Conservation (phyloP, 2,329 filamentous ascomycete genomes). For the Thelonectria blattea region DNA sequence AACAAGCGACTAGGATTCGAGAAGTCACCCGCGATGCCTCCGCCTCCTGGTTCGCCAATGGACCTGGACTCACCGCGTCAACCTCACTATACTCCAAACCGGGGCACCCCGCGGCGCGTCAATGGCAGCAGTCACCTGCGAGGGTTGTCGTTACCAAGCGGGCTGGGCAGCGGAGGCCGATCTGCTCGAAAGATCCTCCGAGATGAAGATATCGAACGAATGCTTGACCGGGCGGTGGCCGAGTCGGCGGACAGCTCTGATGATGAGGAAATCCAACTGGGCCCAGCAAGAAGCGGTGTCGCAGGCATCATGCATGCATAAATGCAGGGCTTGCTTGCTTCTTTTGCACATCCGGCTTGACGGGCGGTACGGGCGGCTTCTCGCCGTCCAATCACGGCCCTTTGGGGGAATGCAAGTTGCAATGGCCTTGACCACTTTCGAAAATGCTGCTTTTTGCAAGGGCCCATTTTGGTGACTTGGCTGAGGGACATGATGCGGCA, state of each 20-base stretch:
- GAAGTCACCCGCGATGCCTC: conserved; percentile 48
- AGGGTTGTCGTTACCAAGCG: conserved; percentile 57
- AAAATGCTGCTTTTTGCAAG: neutral
- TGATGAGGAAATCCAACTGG: conserved; percentile 62
- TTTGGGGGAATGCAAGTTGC: conserved; percentile 3
- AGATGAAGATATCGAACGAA: conserved; percentile 64
- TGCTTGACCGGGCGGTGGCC: conserved; percentile 60
- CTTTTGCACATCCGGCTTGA: conserved; percentile 9
- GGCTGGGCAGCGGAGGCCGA: conserved; percentile 51
- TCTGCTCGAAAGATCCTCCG: conserved; percentile 47
- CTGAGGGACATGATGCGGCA: neutral
- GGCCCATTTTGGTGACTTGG: neutral
- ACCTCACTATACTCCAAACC: conserved; percentile 34
- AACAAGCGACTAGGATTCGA: conserved; percentile 57
- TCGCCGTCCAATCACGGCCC: neutral
- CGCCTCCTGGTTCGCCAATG: conserved; percentile 53
- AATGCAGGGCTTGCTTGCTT: conserved; percentile 15
- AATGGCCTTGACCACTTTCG: neutral
- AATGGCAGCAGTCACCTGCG: conserved; percentile 49
- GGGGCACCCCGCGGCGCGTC: conserved; percentile 51
- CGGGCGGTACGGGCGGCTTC: conserved; percentile 4
- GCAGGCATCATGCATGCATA: conserved; percentile 40
- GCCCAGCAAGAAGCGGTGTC: conserved; percentile 40
- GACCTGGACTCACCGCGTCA: conserved; percentile 50
- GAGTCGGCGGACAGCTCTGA: conserved; percentile 61